A percentile compares a stretch with the other conserved stretches of the same genome.
These are phyloP conservation scores for Skeletonema costatum DNA, from an alignment of 108 stramenopile genomes.

Conservation along the genomic window DNA sequence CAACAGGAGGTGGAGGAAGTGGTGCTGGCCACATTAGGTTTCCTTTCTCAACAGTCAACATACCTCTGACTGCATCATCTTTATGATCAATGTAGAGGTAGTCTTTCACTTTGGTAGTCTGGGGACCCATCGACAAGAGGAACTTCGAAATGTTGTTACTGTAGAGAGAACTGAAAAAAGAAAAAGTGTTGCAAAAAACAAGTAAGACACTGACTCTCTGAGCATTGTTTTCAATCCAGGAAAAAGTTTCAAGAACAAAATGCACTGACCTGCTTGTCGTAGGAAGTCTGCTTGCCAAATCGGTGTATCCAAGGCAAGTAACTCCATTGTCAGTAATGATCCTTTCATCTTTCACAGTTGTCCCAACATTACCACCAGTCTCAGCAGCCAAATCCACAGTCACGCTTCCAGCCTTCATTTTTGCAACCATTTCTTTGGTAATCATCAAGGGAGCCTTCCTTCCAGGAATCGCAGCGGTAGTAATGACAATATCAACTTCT, in stretches of 20 bases:
- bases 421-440: conserved; percentile 96
- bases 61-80: conserved; percentile 95
- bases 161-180: conserved; percentile 75
- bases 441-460: conserved; percentile 95
- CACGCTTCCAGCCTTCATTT: conserved; percentile 95
- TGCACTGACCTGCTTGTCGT: conserved; percentile 63
- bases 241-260: not conserved
- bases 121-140: conserved; percentile 68
- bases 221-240: not conserved
- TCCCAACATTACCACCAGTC: conserved; percentile 98
- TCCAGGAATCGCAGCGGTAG: conserved; percentile 99
- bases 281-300: conserved; percentile 95
- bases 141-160: conserved; percentile 98
- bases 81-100: conserved; percentile 66
- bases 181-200: not conserved
- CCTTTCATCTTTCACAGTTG: conserved; percentile 88
- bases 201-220: not conserved
- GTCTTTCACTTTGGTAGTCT: conserved; percentile 72
- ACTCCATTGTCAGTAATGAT: conserved; percentile 89
- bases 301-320: conserved; percentile 98
- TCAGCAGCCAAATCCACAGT: conserved; percentile 99
- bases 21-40: conserved; percentile 93
- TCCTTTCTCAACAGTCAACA: conserved; percentile 91
- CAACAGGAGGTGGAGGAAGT: conserved; percentile 65
- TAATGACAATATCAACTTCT: conserved; percentile 97